Evolutionary conservation across 2,329 filamentous ascomycete species (phyloP).

Genomic region (Paecilomyces fulvus): DNA sequence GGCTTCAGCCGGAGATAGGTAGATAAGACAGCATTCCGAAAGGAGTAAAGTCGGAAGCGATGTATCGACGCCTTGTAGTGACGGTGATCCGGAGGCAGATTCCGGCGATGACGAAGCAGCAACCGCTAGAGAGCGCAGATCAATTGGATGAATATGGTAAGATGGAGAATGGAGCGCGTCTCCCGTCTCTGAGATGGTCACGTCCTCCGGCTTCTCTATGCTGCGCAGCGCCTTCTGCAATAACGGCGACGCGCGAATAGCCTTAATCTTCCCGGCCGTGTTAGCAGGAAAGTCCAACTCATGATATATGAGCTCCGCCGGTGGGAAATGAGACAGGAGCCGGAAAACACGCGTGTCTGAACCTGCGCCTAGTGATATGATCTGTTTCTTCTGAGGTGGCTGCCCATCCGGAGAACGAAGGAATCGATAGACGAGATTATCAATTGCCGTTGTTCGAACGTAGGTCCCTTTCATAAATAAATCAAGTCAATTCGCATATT

Average conservation of each 20-base stretch:
- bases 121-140: constrained; percentile 54
- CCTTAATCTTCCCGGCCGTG: constrained; percentile 55
- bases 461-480: constrained; percentile 63
- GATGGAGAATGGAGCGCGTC: constrained; percentile 38
- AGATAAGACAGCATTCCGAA: constrained; percentile 93
- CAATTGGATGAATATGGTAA: constrained; percentile 55
- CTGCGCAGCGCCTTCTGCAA: constrained; percentile 24
- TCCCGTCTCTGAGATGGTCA: constrained; percentile 29
- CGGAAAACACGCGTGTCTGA: constrained; percentile 87
- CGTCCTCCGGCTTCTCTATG: constrained; percentile 18
- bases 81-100: constrained; percentile 13
- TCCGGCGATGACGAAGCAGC: constrained; percentile 10
- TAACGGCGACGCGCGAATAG: constrained; percentile 25
- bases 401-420: constrained; percentile 37
- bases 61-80: constrained; percentile 42
- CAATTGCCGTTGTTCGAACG: constrained; percentile 74
- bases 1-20: constrained; percentile 61
- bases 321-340: constrained; percentile 45
- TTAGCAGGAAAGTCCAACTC: constrained; percentile 83
- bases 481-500: constrained; percentile 23
- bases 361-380: constrained; percentile 86
- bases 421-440: constrained; percentile 66
- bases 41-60: constrained; percentile 72
- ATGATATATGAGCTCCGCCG: constrained; percentile 62
- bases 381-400: constrained; percentile 47